Conservation (phyloP, 208 protist genomes). For the Entamoeba moshkovskii region DNA sequence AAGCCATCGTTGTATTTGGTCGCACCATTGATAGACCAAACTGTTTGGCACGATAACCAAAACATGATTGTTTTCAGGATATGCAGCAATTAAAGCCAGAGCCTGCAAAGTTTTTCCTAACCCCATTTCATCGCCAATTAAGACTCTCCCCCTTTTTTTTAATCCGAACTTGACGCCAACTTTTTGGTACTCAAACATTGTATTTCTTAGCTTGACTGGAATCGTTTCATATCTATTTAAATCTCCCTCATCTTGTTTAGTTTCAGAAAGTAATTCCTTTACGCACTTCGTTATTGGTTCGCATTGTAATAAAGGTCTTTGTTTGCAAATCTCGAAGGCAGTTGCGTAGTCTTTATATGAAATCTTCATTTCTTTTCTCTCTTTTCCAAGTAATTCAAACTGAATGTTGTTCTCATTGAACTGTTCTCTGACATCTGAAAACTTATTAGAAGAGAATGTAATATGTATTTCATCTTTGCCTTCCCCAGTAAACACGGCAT, state of each 20-base stretch:
- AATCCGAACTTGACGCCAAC: background rate
- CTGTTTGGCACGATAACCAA: background rate
- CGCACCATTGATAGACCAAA: background rate
- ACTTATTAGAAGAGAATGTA: background rate
- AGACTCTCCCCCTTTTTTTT: conserved; percentile 9
- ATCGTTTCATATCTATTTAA: background rate
- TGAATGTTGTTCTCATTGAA: background rate
- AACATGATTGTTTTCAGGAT: background rate
- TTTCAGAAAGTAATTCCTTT: background rate
- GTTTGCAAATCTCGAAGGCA: background rate
- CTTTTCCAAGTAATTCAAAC: background rate
- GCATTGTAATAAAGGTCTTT: background rate
- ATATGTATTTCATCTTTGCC: background rate
- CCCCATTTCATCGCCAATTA: conserved; percentile 17
- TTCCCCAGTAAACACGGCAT: background rate
- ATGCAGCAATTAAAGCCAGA: background rate
- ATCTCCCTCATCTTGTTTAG: background rate
- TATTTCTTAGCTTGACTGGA: background rate
- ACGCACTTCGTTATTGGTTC: background rate
- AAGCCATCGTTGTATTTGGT: background rate
- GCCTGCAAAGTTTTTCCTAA: conserved; percentile 10
- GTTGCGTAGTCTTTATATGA: background rate
- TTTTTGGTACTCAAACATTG: background rate
- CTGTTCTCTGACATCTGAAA: background rate
- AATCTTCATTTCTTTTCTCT: background rate